Evolutionary conservation across 768 basidiomycete species (phyloP).

Genomic region (Lactifluus pinguis): DNA sequence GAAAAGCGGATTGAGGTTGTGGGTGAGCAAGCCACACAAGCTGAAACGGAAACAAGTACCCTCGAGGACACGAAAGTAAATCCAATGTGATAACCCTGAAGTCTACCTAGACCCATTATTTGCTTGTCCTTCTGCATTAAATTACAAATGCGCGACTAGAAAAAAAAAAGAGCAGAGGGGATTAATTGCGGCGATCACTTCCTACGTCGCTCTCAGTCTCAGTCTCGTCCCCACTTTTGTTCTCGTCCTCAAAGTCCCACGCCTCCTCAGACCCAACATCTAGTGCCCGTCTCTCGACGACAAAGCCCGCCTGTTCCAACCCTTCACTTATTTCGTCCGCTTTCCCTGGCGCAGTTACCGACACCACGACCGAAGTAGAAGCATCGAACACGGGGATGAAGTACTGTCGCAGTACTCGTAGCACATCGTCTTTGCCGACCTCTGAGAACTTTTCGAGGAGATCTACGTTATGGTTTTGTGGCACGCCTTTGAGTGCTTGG

Average conservation of each 20-base stretch:
- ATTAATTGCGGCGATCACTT: neutral
- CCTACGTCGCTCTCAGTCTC: constrained; percentile 5
- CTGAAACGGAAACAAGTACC: neutral
- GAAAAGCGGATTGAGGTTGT: constrained; percentile 56
- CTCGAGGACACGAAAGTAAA: neutral
- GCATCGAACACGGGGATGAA: constrained; percentile 82
- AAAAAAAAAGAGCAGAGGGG: neutral
- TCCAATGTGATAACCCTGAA: neutral
- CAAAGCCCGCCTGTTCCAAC: constrained; percentile 61
- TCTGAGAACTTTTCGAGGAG: constrained; percentile 71
- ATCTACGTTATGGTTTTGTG: constrained; percentile 62
- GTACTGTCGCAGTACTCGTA: constrained; percentile 57
- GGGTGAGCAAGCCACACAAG: constrained; percentile 20
- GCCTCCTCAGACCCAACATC: constrained; percentile 32
- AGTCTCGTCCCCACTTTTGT: constrained; percentile 29
- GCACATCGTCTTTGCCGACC: constrained; percentile 73
- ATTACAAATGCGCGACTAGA: neutral
- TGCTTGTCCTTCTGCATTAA: neutral
- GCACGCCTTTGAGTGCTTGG: constrained; percentile 81
- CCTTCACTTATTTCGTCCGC: constrained; percentile 58
- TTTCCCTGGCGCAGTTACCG: constrained; percentile 79
- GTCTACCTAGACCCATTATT: neutral
- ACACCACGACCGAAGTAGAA: constrained; percentile 64
- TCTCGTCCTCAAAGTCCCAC: constrained; percentile 37
- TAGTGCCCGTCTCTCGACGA: constrained; percentile 63